Conservation (phyloP, 106 monocot species). For the Agapanthus africanus region DNA sequence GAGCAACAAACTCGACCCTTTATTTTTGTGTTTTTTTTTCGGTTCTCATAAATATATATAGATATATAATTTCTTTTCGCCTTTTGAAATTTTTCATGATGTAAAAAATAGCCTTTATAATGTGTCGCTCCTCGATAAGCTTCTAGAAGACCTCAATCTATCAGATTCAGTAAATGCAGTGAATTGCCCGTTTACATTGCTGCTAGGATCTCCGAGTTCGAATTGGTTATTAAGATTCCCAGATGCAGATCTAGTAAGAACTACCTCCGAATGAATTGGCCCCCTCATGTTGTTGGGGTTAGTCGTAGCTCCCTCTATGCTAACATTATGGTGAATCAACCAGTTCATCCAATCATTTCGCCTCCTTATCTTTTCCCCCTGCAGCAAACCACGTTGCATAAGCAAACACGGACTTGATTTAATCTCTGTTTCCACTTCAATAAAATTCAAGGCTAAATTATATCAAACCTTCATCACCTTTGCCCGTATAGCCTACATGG, state of each 20-base stretch:
- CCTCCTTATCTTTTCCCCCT: slow-evolving; percentile 61
- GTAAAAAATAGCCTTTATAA: no score
- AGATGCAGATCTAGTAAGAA: slow-evolving; percentile 16
- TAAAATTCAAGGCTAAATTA: no score
- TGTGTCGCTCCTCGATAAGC: slow-evolving; percentile 30
- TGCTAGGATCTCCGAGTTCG: not conserved
- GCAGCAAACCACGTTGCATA: no score
- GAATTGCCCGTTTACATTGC: slow-evolving; percentile 7
- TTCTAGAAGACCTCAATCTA: slow-evolving; percentile 5
- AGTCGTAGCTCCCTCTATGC: slow-evolving; percentile 14
- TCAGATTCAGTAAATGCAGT: slow-evolving; percentile 9
- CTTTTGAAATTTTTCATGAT: no score
- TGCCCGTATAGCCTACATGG: no score
- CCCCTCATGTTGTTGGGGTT: not conserved
- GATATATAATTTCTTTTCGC: no score
- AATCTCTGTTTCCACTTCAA: no score
- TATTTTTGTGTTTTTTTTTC: no score
- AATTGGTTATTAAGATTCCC: slow-evolving; percentile 15
- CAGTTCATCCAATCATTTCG: slow-evolving; percentile 58
- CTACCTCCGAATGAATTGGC: not conserved
- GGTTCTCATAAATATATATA: no score
- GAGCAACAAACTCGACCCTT: no score
- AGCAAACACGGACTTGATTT: no score
- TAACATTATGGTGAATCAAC: slow-evolving; percentile 25
- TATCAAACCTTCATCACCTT: no score